A percentile compares a stretch with the other conserved stretches of the same genome.
Evolutionary conservation across 1,284 basidiomycete species (phyloP).

Genomic region (Phellinidium pouzarii): DNA sequence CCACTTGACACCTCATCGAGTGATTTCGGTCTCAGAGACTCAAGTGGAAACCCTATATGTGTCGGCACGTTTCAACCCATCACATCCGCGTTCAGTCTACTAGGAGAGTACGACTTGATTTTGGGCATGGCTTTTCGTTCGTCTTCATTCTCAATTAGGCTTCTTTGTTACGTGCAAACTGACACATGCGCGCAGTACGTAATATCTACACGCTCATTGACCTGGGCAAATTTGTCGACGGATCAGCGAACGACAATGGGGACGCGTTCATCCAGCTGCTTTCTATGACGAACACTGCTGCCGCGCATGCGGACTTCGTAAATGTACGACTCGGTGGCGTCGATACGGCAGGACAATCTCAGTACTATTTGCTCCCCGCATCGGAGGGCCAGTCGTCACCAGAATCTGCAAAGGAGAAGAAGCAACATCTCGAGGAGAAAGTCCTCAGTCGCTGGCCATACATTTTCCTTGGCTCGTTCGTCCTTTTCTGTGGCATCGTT

Average conservation of each 20-base stretch:
- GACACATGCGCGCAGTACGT: constrained; percentile 46
- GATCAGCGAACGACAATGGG: constrained; percentile 29
- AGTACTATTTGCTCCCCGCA: constrained; percentile 54
- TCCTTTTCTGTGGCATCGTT: constrained; percentile 41
- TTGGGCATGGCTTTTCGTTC: constrained; percentile 74
- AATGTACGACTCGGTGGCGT: constrained; percentile 41
- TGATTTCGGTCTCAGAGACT: constrained; percentile 50
- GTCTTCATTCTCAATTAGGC: constrained; percentile 29
- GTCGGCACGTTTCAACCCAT: constrained; percentile 78
- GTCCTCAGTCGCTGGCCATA: constrained; percentile 71
- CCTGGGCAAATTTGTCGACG: constrained; percentile 49
- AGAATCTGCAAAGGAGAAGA: constrained; percentile 58
- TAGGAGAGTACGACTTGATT: constrained; percentile 71
- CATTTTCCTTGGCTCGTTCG: constrained; percentile 59
- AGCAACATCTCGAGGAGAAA: constrained; percentile 60
- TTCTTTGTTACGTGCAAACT: constrained; percentile 1
- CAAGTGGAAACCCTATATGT: constrained; percentile 55
- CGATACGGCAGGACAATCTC: constrained; percentile 39
- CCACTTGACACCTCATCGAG: constrained; percentile 66
- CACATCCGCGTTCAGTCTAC: constrained; percentile 66
- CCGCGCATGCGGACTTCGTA: constrained; percentile 51
- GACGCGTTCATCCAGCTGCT: constrained; percentile 53
- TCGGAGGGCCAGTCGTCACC: constrained; percentile 58
- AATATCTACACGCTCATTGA: constrained; percentile 57
- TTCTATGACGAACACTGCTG: constrained; percentile 37